These are phyloP conservation scores for Eremochloa ophiuroides DNA, from an alignment of 176 grass and related monocot species.

Conservation along the genomic window DNA sequence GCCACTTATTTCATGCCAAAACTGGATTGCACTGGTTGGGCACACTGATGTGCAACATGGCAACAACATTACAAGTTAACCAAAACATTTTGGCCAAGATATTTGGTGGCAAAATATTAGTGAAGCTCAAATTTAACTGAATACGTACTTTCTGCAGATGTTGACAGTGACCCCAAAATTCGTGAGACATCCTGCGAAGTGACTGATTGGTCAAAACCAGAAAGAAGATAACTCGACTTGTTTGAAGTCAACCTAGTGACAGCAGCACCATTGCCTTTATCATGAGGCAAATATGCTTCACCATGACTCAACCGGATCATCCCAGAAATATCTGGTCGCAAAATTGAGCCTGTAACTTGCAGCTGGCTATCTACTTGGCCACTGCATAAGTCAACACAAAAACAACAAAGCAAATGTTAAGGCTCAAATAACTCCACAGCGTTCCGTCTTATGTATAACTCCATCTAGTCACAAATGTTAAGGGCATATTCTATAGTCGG, in stretches of 20 bases:
- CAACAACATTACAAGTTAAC: not conserved
- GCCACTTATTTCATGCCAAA: conserved; percentile 3
- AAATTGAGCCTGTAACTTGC: conserved; percentile 90
- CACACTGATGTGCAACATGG: not conserved
- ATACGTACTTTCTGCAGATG: conserved; percentile 57
- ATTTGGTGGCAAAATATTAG: conserved; percentile 7
- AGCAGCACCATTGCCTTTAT: conserved; percentile 86
- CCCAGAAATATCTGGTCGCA: conserved; percentile 92
- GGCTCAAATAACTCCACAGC: not conserved
- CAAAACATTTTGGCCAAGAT: not conserved
- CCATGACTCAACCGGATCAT: conserved; percentile 81
- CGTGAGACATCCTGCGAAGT: conserved; percentile 51
- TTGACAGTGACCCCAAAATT: conserved; percentile 57
- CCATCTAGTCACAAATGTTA: not conserved
- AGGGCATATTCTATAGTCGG: not conserved
- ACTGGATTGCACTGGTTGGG: not conserved
- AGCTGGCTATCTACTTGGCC: conserved; percentile 91
- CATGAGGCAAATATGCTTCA: conserved; percentile 98
- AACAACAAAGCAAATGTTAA: conserved; percentile 22
- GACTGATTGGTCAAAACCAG: conserved; percentile 59
- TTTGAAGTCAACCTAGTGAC: conserved; percentile 51
- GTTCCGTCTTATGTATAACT: not conserved
- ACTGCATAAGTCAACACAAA: conserved; percentile 46
- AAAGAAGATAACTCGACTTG: conserved; percentile 50
- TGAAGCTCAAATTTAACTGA: not conserved